phyloP scores from a whole-genome alignment of 164 flowering plant species.

The Liquidambar formosana region DNA sequence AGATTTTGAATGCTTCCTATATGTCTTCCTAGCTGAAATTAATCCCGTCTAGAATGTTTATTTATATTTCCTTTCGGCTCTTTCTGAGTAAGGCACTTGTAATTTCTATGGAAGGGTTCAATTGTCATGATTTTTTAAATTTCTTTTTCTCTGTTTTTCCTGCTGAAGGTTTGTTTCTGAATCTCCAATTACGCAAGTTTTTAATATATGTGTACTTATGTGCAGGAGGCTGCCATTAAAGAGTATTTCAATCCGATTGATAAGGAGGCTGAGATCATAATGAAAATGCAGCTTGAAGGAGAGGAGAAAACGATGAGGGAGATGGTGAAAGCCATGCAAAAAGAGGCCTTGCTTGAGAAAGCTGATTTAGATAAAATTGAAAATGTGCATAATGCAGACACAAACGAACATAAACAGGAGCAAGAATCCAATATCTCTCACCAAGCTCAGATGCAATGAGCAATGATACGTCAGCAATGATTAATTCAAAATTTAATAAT shows the following conservation, averaged over 20 bases:
- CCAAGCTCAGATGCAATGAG: no score
- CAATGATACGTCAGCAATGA: no score
- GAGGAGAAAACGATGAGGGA: conserved; percentile 59
- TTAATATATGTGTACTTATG: not conserved
- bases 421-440: no score
- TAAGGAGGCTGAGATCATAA: conserved; percentile 54
- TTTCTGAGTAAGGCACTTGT: no score
- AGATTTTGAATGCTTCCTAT: no score
- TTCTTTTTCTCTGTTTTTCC: not conserved
- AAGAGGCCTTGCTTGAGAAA: conserved; percentile 45
- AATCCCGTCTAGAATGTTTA: no score
- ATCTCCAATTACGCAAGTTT: not conserved
- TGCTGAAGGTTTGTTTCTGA: not conserved
- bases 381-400: not conserved
- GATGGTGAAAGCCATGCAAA: conserved; percentile 55
- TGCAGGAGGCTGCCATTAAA: conserved; percentile 75
- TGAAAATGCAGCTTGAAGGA: conserved; percentile 68
- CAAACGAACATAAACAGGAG: not conserved
- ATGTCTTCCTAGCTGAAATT: no score
- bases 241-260: conserved; percentile 80
- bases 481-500: no score
- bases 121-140: no score
- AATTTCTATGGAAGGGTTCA: no score
- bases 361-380: conserved; percentile 30
- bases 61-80: no score